A percentile compares a stretch with the other conserved stretches of the same genome.
Conservation (phyloP, 2,329 filamentous ascomycete species). For the Pestalotiopsis sp. region DNA sequence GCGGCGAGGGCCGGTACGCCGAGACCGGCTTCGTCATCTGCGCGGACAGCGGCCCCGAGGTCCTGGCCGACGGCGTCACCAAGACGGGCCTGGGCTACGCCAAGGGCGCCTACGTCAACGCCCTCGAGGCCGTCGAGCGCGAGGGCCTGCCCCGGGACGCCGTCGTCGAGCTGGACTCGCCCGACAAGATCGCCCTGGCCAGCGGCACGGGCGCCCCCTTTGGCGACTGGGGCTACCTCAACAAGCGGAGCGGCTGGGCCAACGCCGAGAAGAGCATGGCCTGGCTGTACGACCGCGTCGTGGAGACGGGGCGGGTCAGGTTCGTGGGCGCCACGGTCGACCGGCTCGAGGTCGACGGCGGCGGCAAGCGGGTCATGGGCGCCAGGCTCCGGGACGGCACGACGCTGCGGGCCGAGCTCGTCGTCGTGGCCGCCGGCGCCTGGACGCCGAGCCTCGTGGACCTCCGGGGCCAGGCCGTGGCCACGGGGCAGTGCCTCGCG, state of each 20-base stretch:
- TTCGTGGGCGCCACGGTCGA: constrained; percentile 56
- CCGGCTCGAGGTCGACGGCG: constrained; percentile 41
- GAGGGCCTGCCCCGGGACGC: constrained; percentile 36
- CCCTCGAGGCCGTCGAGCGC: constrained; percentile 47
- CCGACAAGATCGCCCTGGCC: constrained; percentile 44
- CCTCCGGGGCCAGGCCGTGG: constrained; percentile 72
- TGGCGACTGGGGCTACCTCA: constrained; percentile 73
- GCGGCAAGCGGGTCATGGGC: constrained; percentile 51
- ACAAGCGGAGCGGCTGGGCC: constrained; percentile 77
- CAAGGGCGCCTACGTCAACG: constrained; percentile 63
- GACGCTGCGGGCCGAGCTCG: constrained; percentile 66
- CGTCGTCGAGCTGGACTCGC: constrained; percentile 48
- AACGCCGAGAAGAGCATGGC: constrained; percentile 73
- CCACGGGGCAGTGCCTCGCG: constrained; percentile 80
- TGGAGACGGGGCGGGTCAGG: constrained; percentile 55
- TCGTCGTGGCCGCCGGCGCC: constrained; percentile 82
- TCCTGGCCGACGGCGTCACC: constrained; percentile 34
- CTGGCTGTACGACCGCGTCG: constrained; percentile 60
- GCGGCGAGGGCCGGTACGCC: constrained; percentile 67
- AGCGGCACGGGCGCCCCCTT: constrained; percentile 52
- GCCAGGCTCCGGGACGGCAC: constrained; percentile 55
- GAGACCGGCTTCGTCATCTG: constrained; percentile 71
- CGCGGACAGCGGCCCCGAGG: constrained; percentile 45
- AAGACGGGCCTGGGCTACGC: constrained; percentile 61
- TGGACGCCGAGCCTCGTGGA: constrained; percentile 83